phyloP scores from a whole-genome alignment of 108 stramenopile genomes.

The Licmophora abbreviata region DNA sequence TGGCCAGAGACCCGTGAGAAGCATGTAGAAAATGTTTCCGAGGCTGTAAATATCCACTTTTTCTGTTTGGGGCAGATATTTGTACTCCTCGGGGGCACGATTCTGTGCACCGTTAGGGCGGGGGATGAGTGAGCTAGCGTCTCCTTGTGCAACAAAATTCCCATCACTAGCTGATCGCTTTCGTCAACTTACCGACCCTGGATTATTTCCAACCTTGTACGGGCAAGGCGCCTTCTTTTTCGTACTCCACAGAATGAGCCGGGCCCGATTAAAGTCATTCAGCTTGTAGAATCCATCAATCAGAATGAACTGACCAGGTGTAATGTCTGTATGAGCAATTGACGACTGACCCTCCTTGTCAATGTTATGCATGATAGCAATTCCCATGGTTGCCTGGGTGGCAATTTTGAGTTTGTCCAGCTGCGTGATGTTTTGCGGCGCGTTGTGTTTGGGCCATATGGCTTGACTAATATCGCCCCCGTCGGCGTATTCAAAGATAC shows the following conservation, averaged over 20 bases:
- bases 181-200: conserved; percentile 17
- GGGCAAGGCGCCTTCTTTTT: conserved; percentile 17
- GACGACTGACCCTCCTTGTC: conserved; percentile 31
- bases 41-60: conserved; percentile 43
- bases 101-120: conserved; percentile 3
- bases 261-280: conserved; percentile 28
- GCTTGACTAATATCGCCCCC: conserved; percentile 33
- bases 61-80: conserved; percentile 30
- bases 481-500: conserved; percentile 44
- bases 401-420: conserved; percentile 14
- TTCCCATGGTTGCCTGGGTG: conserved; percentile 25
- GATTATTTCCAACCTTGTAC: conserved; percentile 36
- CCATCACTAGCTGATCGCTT: too few species aligned
- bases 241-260: conserved; percentile 12
- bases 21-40: conserved; percentile 42
- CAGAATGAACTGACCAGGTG: conserved; percentile 18
- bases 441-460: conserved; percentile 3
- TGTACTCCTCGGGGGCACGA: conserved; percentile 55
- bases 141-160: too few species aligned
- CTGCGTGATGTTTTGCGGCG: background rate
- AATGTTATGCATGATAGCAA: conserved; percentile 37
- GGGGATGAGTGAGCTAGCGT: background rate
- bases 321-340: conserved; percentile 40
- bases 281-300: conserved; percentile 26
- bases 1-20: conserved; percentile 23